Evolutionary conservation across 1,284 basidiomycete species (phyloP), one percentile per base, ranked within the genome.

Genomic region (Malassezia furfur): DNA sequence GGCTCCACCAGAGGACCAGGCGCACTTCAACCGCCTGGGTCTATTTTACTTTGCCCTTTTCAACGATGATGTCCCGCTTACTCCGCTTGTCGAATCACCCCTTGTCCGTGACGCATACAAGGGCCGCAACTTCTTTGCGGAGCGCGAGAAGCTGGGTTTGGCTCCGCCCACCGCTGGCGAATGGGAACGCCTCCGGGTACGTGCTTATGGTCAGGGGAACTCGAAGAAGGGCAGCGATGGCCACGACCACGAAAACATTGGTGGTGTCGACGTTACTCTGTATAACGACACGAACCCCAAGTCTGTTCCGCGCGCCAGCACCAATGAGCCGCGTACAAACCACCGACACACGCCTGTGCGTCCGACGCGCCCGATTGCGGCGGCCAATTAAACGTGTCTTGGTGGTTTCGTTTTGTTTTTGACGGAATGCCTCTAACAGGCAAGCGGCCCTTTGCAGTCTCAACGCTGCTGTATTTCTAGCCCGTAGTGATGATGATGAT

Each of bases 41-140:
- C 57, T 77, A 10, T 77, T 78, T 25, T 77, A 72, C 57, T 78
- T 78, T 68, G 74, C 76, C 25, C 67, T 75, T 4, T 72, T 72
- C 63, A 74, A 76, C 41, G 76, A 76, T 15, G 66, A 78, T 44
- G 67, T 70, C 0, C 41, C 49, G 1, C 66, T 76, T 7, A 62
- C 72, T 32, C 68, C 75, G 2, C 65, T 77, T 8, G 48, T 57
- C 14, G 62, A 76, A 37, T 70, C 67, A 5, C 63, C 71, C 2
- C 68, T 77, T 5, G 68, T 72, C 0, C 41, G 53, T 3, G 40
- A 72, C 37, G 59, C 67, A 1, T 66, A 66, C 45, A 44, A 60
- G 5, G 54, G 52, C 12, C 40, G 40, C 6, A 59, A 68, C 32
- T 72, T 72, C 50, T 74, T 69, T 65, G 62, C 54, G 8, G 57